These are phyloP conservation scores for Metschnikowia continentalis DNA, from an alignment of 805 yeast species.

Conservation along the genomic window DNA sequence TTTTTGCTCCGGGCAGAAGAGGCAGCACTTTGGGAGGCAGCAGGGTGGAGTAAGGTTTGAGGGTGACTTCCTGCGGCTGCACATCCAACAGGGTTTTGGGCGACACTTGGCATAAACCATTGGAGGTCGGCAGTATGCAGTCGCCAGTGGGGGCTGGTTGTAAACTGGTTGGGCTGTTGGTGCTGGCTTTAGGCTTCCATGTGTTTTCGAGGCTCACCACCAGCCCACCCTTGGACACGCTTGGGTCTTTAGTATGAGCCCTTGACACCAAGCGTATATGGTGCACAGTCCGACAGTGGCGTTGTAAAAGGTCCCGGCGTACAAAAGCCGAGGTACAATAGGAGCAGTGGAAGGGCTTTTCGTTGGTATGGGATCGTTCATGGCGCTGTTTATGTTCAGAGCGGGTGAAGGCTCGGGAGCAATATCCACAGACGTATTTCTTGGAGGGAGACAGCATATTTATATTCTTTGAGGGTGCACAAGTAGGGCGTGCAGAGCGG, in stretches of 20 bases:
- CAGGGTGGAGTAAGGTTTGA: background rate
- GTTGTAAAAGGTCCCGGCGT: constrained; percentile 67
- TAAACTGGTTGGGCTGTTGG: background rate
- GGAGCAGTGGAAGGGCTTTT: constrained; percentile 72
- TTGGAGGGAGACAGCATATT: constrained; percentile 38
- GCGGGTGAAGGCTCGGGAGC: constrained; percentile 76
- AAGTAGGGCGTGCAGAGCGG: background rate
- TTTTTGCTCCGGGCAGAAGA: background rate
- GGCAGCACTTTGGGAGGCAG: background rate
- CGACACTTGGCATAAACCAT: background rate
- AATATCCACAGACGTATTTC: constrained; percentile 72
- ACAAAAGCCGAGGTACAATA: constrained; percentile 72
- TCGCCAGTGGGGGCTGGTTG: background rate
- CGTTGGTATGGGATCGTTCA: constrained; percentile 76
- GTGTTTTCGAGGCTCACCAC: background rate
- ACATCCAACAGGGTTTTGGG: background rate
- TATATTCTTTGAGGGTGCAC: background rate
- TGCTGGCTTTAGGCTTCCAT: background rate
- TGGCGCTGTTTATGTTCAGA: constrained; percentile 76
- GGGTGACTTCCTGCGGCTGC: background rate
- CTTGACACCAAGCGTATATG: constrained; percentile 22
- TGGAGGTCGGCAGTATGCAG: background rate
- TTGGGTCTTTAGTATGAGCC: background rate
- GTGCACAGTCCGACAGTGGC: constrained; percentile 80
- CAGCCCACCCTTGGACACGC: background rate